Conservation (phyloP, 257 asterid genomes). For the Craterostigma plantagineum region DNA sequence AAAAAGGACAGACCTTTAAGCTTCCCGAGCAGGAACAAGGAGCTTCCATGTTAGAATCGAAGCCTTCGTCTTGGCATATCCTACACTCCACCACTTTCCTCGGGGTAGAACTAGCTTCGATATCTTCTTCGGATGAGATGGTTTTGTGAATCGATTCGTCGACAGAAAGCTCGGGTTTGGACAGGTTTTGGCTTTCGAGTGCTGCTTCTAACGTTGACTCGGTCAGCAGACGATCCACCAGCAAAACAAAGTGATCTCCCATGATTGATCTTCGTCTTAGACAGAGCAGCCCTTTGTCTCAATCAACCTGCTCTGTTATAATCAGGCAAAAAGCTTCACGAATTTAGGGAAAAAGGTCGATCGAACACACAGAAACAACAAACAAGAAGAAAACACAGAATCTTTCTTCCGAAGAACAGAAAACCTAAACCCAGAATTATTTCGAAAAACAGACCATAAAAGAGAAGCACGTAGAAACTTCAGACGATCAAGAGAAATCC, state of each 20-base stretch:
- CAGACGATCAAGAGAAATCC: too few relatives aligned
- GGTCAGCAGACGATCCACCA: conserved; percentile 88
- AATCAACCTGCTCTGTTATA: too few relatives aligned
- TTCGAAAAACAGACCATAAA: conserved; percentile 6
- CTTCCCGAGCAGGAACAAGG: conserved; percentile 98
- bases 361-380: too few relatives aligned
- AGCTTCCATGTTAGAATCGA: conserved; percentile 69
- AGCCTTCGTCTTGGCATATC: conserved; percentile 90
- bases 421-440: too few relatives aligned
- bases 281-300: too few relatives aligned
- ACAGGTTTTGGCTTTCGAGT: conserved; percentile 36
- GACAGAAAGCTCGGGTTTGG: conserved; percentile 14
- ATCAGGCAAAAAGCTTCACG: conserved; percentile 6
- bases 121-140: conserved; percentile 8
- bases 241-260: conserved; percentile 96
- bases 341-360: too few relatives aligned
- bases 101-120: conserved; percentile 28
- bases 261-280: conserved; percentile 2
- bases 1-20: conserved; percentile 49
- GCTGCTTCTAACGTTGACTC: conserved; percentile 95
- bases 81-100: conserved; percentile 79
- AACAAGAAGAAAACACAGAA: too few relatives aligned
- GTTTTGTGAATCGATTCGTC: too few relatives aligned
- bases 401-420: too few relatives aligned
- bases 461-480: conserved; percentile 4